Percentiles rank a stretch among this genome's conserved stretches.
Evolutionary conservation across 2,329 filamentous ascomycete species (phyloP).

Genomic region (Epichloe typhina): DNA sequence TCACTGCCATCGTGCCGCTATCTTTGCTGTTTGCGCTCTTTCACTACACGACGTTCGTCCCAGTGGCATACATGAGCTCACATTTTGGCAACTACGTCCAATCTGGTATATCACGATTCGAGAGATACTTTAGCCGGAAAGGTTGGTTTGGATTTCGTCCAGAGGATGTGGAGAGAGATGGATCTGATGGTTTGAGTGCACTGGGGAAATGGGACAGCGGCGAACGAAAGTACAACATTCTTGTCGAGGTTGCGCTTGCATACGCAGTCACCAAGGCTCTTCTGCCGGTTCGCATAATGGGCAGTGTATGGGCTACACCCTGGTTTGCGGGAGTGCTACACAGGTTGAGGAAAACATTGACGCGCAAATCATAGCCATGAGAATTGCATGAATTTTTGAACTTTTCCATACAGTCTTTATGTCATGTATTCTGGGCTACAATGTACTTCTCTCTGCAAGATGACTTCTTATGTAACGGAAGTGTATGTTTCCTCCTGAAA

Average conservation of each 20-base stretch:
- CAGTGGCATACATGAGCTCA: constrained; percentile 37
- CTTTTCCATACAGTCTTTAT: constrained; percentile 1
- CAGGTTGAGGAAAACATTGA: constrained; percentile 19
- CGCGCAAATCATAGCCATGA: constrained; percentile 12
- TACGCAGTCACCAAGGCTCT: constrained; percentile 84
- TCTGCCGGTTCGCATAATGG: constrained; percentile 60
- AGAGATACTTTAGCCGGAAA: constrained; percentile 62
- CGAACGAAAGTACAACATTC: constrained; percentile 39
- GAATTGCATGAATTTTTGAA: neutral
- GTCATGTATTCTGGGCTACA: neutral
- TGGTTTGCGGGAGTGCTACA: constrained; percentile 70
- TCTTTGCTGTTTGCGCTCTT: constrained; percentile 63
- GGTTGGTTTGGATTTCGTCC: constrained; percentile 61
- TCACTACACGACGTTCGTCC: constrained; percentile 66
- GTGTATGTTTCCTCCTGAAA: neutral
- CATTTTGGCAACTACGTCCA: constrained; percentile 38
- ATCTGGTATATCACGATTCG: constrained; percentile 60
- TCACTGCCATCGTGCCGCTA: constrained; percentile 75
- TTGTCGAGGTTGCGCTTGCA: constrained; percentile 66
- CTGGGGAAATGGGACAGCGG: constrained; percentile 23
- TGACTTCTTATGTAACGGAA: neutral
- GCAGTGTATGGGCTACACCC: constrained; percentile 80
- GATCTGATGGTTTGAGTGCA: constrained; percentile 14
- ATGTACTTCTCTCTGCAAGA: neutral
- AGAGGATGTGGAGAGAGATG: constrained; percentile 11